Base-by-base conservation (phyloP, 75 land plant genomes). In the Chamaecyparis obtusa region DNA sequence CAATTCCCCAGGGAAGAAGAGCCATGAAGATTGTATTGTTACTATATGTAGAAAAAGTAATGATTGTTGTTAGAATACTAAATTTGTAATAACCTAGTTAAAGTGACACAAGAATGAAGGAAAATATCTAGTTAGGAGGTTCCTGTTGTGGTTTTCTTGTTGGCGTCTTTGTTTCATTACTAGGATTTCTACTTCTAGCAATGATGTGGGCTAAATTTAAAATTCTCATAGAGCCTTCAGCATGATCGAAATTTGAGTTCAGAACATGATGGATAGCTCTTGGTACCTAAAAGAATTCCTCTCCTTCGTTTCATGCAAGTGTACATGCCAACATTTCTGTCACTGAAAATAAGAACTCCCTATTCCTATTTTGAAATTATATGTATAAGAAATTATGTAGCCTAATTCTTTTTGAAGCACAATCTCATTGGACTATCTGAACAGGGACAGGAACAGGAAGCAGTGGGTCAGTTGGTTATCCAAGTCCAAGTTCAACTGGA, bases 401-500 rank as follows among this genome's bases (percentile, higher is more conserved):
- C 51, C n/a, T 14, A 41, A 5, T 41, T 79, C 48, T 79, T 19
- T 39, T 79, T 9, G 46, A n/a, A 43, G 14, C 46, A 10, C 3
- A n/a, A 17, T 43, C 46, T 46, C 83, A 81, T n/a, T 44, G 51
- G 14, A 44, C 44, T 81, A 49, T 81, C 83, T 81, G 54, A 81
- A 81, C 32, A 46, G 54, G 35, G 32, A 81, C 43, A 44, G 83
- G 83, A 81, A 41, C 81, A 16, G 83, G 32, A 15, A 84, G 67
- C 56, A 84, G 85, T 49, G 85, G 85, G 27, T 84, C 85, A 54
- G 56, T 54, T 84, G 85, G 85, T 19, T 64, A 87, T 10, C 88
- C 93, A 49, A 88, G 77, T 76, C 86, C 94, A 33, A 86, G 87
- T 72, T 75, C 94, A 87, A 89, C 89, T 78, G 89, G 88, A 35